phyloP scores from a whole-genome alignment of 2,329 filamentous ascomycete species.

The Calonectria ilicicola region DNA sequence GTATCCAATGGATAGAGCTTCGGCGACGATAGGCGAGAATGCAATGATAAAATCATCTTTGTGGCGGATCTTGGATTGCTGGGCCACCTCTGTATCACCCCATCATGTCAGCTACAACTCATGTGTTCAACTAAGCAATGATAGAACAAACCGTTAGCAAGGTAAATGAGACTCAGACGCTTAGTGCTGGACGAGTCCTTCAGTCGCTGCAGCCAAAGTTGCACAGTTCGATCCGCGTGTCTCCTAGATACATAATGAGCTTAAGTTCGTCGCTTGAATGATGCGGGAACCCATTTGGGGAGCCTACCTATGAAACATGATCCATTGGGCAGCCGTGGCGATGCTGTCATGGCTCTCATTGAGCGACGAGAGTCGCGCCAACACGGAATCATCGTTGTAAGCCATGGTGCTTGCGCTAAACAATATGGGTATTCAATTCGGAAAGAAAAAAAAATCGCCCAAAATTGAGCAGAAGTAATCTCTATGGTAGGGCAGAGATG shows the following conservation, averaged over 20 bases:
- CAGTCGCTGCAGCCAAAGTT: conserved; percentile 90
- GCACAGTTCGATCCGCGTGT: conserved; percentile 90
- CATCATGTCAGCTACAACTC: conserved; percentile 16
- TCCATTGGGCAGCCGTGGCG: conserved; percentile 96
- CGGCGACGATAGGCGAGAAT: conserved; percentile 91
- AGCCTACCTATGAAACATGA: conserved; percentile 95
- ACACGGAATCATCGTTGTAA: conserved; percentile 94
- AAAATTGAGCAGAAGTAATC: conserved; percentile 3
- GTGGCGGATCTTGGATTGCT: conserved; percentile 92
- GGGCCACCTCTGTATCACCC: conserved; percentile 80
- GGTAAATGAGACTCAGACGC: conserved; percentile 90
- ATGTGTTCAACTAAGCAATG: neutral
- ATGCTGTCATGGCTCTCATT: conserved; percentile 99
- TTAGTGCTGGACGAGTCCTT: conserved; percentile 90
- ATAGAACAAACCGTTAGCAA: conserved; percentile 82
- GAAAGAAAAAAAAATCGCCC: neutral
- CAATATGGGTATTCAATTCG: neutral
- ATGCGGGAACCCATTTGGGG: neutral
- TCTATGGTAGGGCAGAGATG: conserved; percentile 18
- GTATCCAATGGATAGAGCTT: conserved; percentile 91
- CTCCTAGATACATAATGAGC: conserved; percentile 66
- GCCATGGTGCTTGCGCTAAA: conserved; percentile 70
- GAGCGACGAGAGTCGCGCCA: conserved; percentile 92
- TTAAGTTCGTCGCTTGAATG: neutral
- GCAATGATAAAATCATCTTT: conserved; percentile 94